Base-by-base conservation (phyloP, 2,329 filamentous ascomycete genomes). In the Fusarium kyushuense region DNA sequence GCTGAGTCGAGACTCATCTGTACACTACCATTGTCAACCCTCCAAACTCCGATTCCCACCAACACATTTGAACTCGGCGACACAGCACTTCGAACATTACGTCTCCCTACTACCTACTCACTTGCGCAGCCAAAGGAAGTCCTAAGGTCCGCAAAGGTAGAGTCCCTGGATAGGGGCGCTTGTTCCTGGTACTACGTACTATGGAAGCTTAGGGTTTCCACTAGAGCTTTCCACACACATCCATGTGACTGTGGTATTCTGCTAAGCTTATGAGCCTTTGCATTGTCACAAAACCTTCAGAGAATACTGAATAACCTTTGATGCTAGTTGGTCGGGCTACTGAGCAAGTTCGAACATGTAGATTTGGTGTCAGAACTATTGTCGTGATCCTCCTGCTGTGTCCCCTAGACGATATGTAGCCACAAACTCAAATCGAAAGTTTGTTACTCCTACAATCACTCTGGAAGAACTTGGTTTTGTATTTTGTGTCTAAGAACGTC, bases 331-430 rank as follows among this genome's bases (percentile, higher is more conserved):
- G n/a, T 4, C 16, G 3, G 35, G 35, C 4, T 12, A 6, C 13
- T 19, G 11, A 19, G 35, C n/a, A 7, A 12, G 8, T 36, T 9
- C 27, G 6, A 27, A 9, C 27, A 27, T 9, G 27, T 27, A 27
- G 8, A 27, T 27, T 27, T 27, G 27, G 27, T 27, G 27, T 27
- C 27, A 27, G 27, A 27, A 27, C 27, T 8, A 27, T 27, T 7
- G 27, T 19, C 11, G n/a, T 13, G n/a, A 19, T 7, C 7, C 11
- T 19, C 3, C n/a, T 36, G 35, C n/a, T 36, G n/a, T n/a, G 11
- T 19, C 35, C 1, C 6, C n/a, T 0, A 4, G 11, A 12, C 12
- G n/a, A 19, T 3, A 19, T 19, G 6, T 19, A 6, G 10, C 0
- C n/a, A 12, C 11, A 36, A 19, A 2, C 2, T 36, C 3, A 36